Evolutionary conservation across 768 basidiomycete species (phyloP).

Genomic region (Mycena capillaripes): DNA sequence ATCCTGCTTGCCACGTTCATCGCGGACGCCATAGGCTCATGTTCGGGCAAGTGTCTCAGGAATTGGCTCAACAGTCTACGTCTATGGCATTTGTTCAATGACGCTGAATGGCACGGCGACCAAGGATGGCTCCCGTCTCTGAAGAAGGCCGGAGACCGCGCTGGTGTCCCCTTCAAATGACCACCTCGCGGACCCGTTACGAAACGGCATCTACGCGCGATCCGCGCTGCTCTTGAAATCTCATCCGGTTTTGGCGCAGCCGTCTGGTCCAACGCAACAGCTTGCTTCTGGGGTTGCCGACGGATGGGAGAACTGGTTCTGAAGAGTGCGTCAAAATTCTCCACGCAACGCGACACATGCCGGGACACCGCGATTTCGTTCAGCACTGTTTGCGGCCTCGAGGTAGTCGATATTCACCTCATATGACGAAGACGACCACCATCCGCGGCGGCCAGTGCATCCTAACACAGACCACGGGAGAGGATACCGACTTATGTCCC

Average conservation of each 20-base stretch:
- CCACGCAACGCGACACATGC: neutral
- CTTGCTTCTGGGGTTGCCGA: neutral
- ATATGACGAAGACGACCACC: neutral
- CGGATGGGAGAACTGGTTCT: neutral
- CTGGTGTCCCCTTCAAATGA: conserved; percentile 3
- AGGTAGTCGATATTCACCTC: neutral
- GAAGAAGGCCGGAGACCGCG: conserved; percentile 4
- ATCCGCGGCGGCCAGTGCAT: neutral
- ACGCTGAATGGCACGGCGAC: neutral
- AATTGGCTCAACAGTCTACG: neutral
- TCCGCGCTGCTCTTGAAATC: neutral
- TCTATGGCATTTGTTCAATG: neutral
- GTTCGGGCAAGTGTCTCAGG: neutral
- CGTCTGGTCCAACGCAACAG: neutral
- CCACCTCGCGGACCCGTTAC: conserved; percentile 18
- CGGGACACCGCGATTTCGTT: neutral
- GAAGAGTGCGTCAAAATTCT: neutral
- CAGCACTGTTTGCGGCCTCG: neutral
- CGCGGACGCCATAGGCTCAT: neutral
- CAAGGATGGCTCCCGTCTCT: neutral
- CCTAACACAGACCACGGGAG: neutral
- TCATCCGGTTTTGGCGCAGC: neutral
- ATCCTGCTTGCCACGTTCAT: neutral
- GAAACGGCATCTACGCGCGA: neutral
- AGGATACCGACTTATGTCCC: neutral